A percentile compares a stretch with the other conserved stretches of the same genome.
phyloP scores from a whole-genome alignment of 2,329 filamentous ascomycete species.

The Lecanicillium sp. region DNA sequence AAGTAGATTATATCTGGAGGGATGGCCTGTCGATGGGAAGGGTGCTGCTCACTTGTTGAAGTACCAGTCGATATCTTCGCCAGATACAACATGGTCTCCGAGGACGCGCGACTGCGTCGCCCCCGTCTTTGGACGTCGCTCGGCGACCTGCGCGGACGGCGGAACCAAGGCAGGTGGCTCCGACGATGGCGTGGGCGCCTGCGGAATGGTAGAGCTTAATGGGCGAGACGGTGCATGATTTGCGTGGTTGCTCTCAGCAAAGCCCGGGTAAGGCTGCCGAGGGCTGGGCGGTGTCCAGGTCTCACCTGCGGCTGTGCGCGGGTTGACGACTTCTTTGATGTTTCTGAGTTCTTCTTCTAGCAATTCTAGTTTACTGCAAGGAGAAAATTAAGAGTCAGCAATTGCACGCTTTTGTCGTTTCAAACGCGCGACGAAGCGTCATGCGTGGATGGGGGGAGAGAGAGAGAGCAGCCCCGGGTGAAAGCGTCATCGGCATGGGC shows the following conservation, averaged over 20 bases:
- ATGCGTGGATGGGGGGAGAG: too few species aligned
- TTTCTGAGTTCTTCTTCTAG: conserved; percentile 46
- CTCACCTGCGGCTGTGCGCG: conserved; percentile 13
- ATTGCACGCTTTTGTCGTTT: too few species aligned
- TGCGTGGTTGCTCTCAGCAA: conserved; percentile 11
- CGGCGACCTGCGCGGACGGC: conserved; percentile 10
- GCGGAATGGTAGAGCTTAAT: conserved; percentile 4
- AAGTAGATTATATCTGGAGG: too few species aligned
- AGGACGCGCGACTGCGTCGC: conserved; percentile 35
- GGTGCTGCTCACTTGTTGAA: conserved; percentile 35
- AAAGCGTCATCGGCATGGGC: too few species aligned
- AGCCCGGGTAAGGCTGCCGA: conserved; percentile 15
- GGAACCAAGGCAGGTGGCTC: conserved; percentile 17
- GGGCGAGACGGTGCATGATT: neutral
- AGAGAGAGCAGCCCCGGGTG: neutral
- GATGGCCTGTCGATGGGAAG: neutral
- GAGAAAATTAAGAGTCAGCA: too few species aligned
- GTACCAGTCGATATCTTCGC: conserved; percentile 47
- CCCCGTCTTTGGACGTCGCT: conserved; percentile 15
- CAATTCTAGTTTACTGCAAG: conserved; percentile 45
- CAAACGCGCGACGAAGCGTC: too few species aligned
- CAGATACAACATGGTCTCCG: conserved; percentile 38
- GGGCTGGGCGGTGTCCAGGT: conserved; percentile 22
- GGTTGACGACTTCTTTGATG: conserved; percentile 44
- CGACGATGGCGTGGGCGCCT: conserved; percentile 17